Conservation (phyloP, 1,139 yeast genomes). For the Pichia sp. region DNA sequence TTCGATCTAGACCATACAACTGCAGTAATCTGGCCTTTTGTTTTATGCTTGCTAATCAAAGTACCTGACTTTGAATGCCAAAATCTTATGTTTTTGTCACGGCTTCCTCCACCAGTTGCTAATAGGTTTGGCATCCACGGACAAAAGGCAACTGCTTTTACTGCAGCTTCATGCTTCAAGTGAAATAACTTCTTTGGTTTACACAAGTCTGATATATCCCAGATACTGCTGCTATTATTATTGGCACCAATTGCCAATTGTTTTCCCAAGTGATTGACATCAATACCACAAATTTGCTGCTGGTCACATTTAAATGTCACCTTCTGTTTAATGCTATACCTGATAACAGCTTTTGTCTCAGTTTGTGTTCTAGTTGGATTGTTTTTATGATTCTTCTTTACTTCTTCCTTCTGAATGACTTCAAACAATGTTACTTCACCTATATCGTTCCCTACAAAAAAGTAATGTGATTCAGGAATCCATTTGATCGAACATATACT, state of each 20-base stretch:
- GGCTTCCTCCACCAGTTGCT: slow-evolving; percentile 82
- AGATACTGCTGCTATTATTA: slow-evolving; percentile 64
- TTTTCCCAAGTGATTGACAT: slow-evolving; percentile 43
- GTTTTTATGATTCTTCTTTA: not conserved
- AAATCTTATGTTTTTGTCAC: slow-evolving; percentile 64
- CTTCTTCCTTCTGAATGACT: slow-evolving; percentile 9
- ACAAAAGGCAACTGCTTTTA: slow-evolving; percentile 75
- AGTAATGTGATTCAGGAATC: slow-evolving; percentile 43
- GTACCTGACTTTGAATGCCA: slow-evolving; percentile 86
- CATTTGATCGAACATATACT: slow-evolving; percentile 62
- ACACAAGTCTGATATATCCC: slow-evolving; percentile 47
- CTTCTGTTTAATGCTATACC: slow-evolving; percentile 22
- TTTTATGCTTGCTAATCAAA: slow-evolving; percentile 47
- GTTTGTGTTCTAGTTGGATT: not conserved
- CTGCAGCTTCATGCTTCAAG: slow-evolving; percentile 70
- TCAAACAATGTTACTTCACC: slow-evolving; percentile 53
- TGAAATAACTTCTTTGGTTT: slow-evolving; percentile 43
- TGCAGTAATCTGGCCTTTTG: slow-evolving; percentile 75
- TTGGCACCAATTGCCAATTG: slow-evolving; percentile 70
- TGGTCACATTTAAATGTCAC: slow-evolving; percentile 46
- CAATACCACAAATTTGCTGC: slow-evolving; percentile 71
- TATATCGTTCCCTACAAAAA: slow-evolving; percentile 64
- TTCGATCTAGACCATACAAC: slow-evolving; percentile 66
- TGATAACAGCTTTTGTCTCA: not conserved
- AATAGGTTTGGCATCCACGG: slow-evolving; percentile 70